Evolutionary conservation across 345 rosid species (phyloP), one percentile per base, ranked within the genome.

Genomic region (Hypericum androsaemum): DNA sequence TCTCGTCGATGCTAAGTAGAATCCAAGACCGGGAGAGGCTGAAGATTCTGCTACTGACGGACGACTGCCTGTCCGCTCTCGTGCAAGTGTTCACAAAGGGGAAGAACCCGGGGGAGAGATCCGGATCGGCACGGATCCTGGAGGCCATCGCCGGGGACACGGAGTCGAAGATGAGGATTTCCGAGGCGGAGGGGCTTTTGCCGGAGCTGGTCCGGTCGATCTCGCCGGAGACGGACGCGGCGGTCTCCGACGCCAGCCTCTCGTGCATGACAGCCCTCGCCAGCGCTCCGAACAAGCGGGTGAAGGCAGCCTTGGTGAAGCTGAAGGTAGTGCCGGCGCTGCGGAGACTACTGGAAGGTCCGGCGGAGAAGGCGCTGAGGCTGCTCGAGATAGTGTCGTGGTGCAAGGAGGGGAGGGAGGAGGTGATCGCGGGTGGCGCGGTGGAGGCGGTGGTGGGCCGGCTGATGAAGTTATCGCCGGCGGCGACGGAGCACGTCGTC

Each of bases 401-500:
- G 1, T 73, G 74, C 63, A 73, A 68, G 43, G 95, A 85, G 74
- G 98, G 90, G 8, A 69, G 86, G 59, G 57, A 35, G 28, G 85
- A 76, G 72, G 65, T 88, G 1, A 66, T 76, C 38, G 50, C 62
- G 0, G 81, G 74, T 52, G 37, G 69, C 0, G 53, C 37, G 44
- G 56, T 80, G 43, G 81, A 78, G 67, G 86, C 83, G 12, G 80
- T 92, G 16, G 77, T 80, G 65, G 72, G 71, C 49, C 85, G 70
- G 70, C 65, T 80, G 59, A 55, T 88, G 74, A 92, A 88, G 53
- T 88, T 81, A 3, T 88, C 98, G 14, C 52, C 54, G 12, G 60
- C 61, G 15, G 80, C 97, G 62, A 85, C 98, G 72, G 95, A 92
- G 64, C 84, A 77, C 35, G 86, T 94, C 22, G 96, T 85, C 65